Conservation (phyloP, 108 stramenopile species). For the Conticribra weissflogii region DNA sequence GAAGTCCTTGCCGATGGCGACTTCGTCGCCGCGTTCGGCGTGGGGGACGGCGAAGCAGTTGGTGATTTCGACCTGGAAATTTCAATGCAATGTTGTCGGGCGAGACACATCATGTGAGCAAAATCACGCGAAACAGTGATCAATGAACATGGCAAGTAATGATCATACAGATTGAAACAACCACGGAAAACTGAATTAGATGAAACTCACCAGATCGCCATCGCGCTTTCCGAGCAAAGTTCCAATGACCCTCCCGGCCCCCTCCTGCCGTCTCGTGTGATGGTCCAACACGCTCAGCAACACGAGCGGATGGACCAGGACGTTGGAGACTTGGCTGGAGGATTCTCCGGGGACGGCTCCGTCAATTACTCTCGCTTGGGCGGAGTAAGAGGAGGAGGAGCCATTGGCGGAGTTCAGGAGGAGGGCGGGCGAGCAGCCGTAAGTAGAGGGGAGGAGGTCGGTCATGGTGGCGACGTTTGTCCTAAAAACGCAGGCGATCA, state of each 20-base stretch:
- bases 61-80: conserved; percentile 93
- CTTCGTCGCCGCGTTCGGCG: conserved; percentile 89
- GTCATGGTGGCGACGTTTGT: background rate
- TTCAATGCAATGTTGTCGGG: too few species aligned
- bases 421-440: conserved; percentile 45
- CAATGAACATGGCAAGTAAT: background rate
- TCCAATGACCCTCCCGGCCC: conserved; percentile 81
- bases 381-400: conserved; percentile 2
- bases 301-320: conserved; percentile 83
- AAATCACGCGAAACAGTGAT: too few species aligned
- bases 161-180: conserved; percentile 7
- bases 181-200: conserved; percentile 3
- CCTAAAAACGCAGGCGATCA: background rate
- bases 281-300: conserved; percentile 86
- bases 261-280: conserved; percentile 81
- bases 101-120: too few species aligned
- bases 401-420: conserved; percentile 18
- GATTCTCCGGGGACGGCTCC: background rate
- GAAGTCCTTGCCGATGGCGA: conserved; percentile 96
- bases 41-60: conserved; percentile 97
- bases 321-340: conserved; percentile 49
- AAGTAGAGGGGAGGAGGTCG: conserved; percentile 27
- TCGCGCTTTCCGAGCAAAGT: conserved; percentile 76
- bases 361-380: background rate
- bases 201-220: conserved; percentile 57